Evolutionary conservation across 345 rosid genomes (phyloP).

Genomic region (Populus ilicifolia): DNA sequence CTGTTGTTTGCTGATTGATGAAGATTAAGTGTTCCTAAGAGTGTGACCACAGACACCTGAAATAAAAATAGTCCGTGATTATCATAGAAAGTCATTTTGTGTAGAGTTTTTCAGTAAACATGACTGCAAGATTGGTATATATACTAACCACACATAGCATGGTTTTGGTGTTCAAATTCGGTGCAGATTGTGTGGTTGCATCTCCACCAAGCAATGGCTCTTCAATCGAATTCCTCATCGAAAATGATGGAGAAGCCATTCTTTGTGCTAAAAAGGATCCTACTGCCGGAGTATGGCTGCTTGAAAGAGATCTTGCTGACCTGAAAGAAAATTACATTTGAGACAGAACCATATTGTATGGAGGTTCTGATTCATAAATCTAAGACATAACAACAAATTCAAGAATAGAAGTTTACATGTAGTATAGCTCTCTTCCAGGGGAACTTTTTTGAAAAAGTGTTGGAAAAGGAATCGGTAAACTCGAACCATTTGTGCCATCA

Average conservation of each 20-base stretch:
- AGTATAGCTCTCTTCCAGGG: conserved; percentile 56
- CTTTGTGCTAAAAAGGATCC: conserved; percentile 55
- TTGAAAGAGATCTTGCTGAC: conserved; percentile 79
- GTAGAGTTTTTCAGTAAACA: neutral
- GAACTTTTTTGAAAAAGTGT: conserved; percentile 36
- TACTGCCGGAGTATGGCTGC: conserved; percentile 63
- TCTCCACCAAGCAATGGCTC: conserved; percentile 64
- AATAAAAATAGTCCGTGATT: conserved; percentile 7
- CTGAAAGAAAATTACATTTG: conserved; percentile 31
- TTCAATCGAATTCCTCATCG: conserved; percentile 32
- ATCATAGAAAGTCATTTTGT: neutral
- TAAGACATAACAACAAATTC: neutral
- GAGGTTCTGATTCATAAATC: neutral
- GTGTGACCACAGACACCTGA: conserved; percentile 51
- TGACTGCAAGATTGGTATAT: neutral
- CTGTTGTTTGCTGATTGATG: conserved; percentile 23
- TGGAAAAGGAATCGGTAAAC: conserved; percentile 64
- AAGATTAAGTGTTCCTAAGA: conserved; percentile 53
- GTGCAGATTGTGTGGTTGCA: conserved; percentile 31
- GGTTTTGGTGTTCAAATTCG: conserved; percentile 47
- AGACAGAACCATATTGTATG: neutral
- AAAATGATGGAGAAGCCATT: conserved; percentile 41
- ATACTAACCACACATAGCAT: conserved; percentile 62
- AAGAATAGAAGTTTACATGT: conserved; percentile 38
- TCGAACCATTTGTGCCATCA: conserved; percentile 25